phyloP scores from a whole-genome alignment of 106 monocot genomes.

The Ottelia alismoides region DNA sequence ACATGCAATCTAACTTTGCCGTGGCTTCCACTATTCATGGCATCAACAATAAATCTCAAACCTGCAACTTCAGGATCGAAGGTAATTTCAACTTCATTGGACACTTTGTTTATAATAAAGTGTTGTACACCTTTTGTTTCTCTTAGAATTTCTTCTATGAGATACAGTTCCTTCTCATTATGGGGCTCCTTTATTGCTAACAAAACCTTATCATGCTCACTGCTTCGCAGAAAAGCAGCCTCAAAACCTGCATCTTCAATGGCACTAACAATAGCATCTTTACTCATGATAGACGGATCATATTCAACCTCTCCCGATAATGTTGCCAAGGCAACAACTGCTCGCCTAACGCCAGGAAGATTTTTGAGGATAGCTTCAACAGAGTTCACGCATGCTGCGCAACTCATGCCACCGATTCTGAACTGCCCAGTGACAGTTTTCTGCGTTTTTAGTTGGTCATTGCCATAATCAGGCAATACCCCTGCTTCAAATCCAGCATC shows the following conservation, averaged over 20 bases:
- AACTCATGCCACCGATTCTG: slow-evolving; percentile 93
- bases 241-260: slow-evolving; percentile 99
- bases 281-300: slow-evolving; percentile 56
- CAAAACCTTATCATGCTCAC: slow-evolving; percentile 61
- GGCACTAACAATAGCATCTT: slow-evolving; percentile 78
- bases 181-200: slow-evolving; percentile 36
- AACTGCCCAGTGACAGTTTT: slow-evolving; percentile 65
- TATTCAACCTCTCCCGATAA: slow-evolving; percentile 86
- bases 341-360: slow-evolving; percentile 84
- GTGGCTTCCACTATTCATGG: slow-evolving; percentile 45
- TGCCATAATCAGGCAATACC: slow-evolving; percentile 45
- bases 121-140: slow-evolving; percentile 50
- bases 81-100: slow-evolving; percentile 52
- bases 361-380: slow-evolving; percentile 82
- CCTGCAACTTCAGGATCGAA: slow-evolving; percentile 83
- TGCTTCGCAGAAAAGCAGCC: slow-evolving; percentile 74
- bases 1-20: slow-evolving; percentile 45
- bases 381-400: slow-evolving; percentile 92
- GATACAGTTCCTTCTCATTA: slow-evolving; percentile 35
- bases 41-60: slow-evolving; percentile 70
- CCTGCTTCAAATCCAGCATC: slow-evolving; percentile 97
- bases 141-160: slow-evolving; percentile 46
- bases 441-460: slow-evolving; percentile 25
- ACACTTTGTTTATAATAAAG: slow-evolving; percentile 31
- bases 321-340: slow-evolving; percentile 84